Percentiles rank a stretch among this genome's conserved stretches.
phyloP scores from a whole-genome alignment of 2,329 filamentous ascomycete genomes.

The Aspergillus persii region DNA sequence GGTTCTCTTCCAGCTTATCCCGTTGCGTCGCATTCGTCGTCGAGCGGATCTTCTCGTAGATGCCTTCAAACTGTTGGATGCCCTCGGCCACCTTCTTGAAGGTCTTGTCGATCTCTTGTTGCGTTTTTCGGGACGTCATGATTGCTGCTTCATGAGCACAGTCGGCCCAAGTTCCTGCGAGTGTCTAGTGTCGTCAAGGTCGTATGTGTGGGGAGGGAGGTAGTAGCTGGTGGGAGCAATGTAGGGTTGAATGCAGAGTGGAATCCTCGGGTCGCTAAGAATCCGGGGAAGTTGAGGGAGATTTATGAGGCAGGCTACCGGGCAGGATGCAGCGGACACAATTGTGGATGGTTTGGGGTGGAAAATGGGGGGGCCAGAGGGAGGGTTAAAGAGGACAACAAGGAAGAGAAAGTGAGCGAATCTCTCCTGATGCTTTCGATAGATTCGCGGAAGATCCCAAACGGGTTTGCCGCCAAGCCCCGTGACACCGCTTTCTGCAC shows the following conservation, averaged over 20 bases:
- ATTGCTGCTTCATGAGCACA: slow-evolving; percentile 27
- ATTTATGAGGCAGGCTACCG: slow-evolving; percentile 1
- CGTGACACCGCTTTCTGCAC: not conserved
- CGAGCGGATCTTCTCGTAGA: slow-evolving; percentile 96
- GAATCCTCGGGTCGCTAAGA: not conserved
- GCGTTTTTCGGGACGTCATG: slow-evolving; percentile 95
- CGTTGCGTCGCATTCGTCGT: slow-evolving; percentile 92
- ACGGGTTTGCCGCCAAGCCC: slow-evolving; percentile 1
- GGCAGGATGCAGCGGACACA: not conserved
- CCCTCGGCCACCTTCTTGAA: slow-evolving; percentile 98
- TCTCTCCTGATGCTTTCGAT: slow-evolving; percentile 2
- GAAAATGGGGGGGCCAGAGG: not conserved
- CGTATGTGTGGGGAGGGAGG: slow-evolving; percentile 1
- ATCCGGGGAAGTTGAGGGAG: not conserved
- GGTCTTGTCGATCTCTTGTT: slow-evolving; percentile 98
- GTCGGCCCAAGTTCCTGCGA: slow-evolving; percentile 15
- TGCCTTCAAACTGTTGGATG: slow-evolving; percentile 84
- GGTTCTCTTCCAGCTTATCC: slow-evolving; percentile 95
- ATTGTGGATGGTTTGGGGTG: not conserved
- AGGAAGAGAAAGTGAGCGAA: not conserved
- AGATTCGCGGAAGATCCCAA: not conserved
- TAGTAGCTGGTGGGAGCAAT: not conserved
- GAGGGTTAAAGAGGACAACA: not conserved
- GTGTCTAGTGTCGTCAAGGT: not conserved
- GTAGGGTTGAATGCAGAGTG: not conserved